These are phyloP conservation scores for Sporothrix dimorphospora DNA, from an alignment of 2,329 filamentous ascomycete species.

Conservation along the genomic window DNA sequence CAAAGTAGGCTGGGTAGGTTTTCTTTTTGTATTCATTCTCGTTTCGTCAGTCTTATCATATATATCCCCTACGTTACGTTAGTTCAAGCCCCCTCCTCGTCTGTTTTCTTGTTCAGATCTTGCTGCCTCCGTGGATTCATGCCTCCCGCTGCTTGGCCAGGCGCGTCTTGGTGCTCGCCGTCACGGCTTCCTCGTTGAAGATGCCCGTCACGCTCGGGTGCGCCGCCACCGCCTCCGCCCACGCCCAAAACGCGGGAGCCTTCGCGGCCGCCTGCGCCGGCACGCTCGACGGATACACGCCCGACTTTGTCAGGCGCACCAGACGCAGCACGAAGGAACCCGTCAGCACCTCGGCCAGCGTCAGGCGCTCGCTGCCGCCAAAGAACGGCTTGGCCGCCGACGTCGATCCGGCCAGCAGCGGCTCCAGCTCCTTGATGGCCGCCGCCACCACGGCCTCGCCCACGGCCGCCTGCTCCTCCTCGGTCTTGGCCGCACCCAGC, in stretches of 20 bases:
- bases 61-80: neutral
- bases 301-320: conserved; percentile 57
- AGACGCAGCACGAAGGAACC: conserved; percentile 70
- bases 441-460: conserved; percentile 56
- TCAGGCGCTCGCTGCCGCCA: conserved; percentile 65
- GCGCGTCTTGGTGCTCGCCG: conserved; percentile 38
- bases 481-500: conserved; percentile 49
- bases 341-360: conserved; percentile 72
- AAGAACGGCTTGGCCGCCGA: conserved; percentile 58
- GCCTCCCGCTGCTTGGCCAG: conserved; percentile 34
- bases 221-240: conserved; percentile 62
- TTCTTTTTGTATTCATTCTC: conserved; percentile 19
- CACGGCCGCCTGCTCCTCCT: conserved; percentile 54
- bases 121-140: conserved; percentile 15
- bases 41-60: neutral
- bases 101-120: neutral
- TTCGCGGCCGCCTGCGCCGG: conserved; percentile 47
- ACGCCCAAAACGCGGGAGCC: conserved; percentile 68
- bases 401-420: conserved; percentile 58
- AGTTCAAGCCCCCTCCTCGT: too few relatives aligned
- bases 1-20: too few relatives aligned
- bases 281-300: conserved; percentile 51
- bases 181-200: conserved; percentile 57
- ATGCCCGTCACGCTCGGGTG: conserved; percentile 69
- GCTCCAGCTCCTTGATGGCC: conserved; percentile 73